These are phyloP conservation scores for Globisporangium camurandrum DNA, from an alignment of 352 stramenopile species.

Conservation along the genomic window DNA sequence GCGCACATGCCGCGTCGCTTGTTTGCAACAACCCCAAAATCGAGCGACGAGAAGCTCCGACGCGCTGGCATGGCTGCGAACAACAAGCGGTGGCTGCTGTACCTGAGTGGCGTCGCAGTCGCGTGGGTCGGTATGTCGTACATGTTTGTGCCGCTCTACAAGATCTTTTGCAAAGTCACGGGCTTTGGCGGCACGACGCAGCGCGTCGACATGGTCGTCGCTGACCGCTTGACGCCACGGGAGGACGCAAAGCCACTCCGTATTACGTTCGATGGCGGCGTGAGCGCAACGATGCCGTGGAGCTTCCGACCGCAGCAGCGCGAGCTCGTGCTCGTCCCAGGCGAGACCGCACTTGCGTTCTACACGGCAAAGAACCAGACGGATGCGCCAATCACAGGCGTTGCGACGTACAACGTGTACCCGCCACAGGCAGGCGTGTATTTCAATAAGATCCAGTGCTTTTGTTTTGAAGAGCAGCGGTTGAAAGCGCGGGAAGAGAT, in stretches of 20 bases:
- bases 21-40: constrained; percentile 39
- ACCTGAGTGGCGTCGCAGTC: constrained; percentile 90
- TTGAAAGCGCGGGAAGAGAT: constrained; percentile 96
- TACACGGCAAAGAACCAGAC: constrained; percentile 98
- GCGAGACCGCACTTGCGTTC: constrained; percentile 98
- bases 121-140: constrained; percentile 94
- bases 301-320: constrained; percentile 94
- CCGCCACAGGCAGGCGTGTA: constrained; percentile 95
- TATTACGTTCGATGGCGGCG: constrained; percentile 94
- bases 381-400: constrained; percentile 96
- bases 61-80: constrained; percentile 64
- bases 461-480: constrained; percentile 99
- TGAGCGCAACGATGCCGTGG: constrained; percentile 94
- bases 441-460: constrained; percentile 99
- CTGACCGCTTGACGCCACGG: constrained; percentile 86
- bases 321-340: constrained; percentile 90
- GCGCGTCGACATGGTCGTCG: constrained; percentile 62
- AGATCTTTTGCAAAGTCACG: constrained; percentile 98
- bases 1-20: constrained; percentile 25
- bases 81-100: constrained; percentile 91
- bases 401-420: constrained; percentile 99
- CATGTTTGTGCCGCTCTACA: constrained; percentile 97
- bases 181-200: constrained; percentile 95
- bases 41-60: constrained; percentile 32
- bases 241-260: constrained; percentile 91